Percentiles rank a stretch among this genome's conserved stretches.
These are phyloP conservation scores for Casuarina equisetifolia DNA, from an alignment of 306 rosid genomes.

Conservation along the genomic window DNA sequence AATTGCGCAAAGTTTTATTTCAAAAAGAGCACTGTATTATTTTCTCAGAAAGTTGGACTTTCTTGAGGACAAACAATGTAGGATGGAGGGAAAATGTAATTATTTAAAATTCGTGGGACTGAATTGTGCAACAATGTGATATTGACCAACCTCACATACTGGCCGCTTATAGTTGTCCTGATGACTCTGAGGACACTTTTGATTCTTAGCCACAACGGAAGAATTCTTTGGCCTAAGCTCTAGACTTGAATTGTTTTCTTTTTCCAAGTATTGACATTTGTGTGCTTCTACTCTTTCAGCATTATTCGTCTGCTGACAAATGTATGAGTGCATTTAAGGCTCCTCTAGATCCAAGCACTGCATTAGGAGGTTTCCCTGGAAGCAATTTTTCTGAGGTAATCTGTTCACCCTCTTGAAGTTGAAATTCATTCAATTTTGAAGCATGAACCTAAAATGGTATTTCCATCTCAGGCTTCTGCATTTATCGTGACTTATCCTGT, in stretches of 20 bases:
- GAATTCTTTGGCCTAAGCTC: constrained; percentile 1
- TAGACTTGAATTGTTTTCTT: constrained; percentile 6
- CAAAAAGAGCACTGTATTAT: too few species aligned
- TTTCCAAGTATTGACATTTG: constrained; percentile 6
- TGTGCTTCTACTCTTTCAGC: constrained; percentile 51
- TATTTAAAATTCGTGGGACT: background rate
- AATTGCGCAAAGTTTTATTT: too few species aligned
- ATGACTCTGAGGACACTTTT: constrained; percentile 3
- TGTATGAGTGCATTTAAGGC: constrained; percentile 95
- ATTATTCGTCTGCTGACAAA: constrained; percentile 86
- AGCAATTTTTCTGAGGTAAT: constrained; percentile 83
- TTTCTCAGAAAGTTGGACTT: too few species aligned
- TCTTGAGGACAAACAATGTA: background rate
- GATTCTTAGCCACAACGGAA: constrained; percentile 7
- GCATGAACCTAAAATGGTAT: constrained; percentile 35
- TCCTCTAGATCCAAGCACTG: constrained; percentile 98
- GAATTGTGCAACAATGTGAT: background rate
- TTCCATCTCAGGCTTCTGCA: constrained; percentile 80
- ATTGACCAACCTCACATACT: background rate
- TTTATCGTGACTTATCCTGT: constrained; percentile 87
- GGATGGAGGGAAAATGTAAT: background rate
- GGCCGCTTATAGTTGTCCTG: background rate
- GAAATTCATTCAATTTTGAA: constrained; percentile 24
- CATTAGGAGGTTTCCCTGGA: constrained; percentile 87
- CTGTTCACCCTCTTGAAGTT: constrained; percentile 21